Conservation (phyloP, 352 stramenopile species). For the Aphanomyces cochlioides region DNA sequence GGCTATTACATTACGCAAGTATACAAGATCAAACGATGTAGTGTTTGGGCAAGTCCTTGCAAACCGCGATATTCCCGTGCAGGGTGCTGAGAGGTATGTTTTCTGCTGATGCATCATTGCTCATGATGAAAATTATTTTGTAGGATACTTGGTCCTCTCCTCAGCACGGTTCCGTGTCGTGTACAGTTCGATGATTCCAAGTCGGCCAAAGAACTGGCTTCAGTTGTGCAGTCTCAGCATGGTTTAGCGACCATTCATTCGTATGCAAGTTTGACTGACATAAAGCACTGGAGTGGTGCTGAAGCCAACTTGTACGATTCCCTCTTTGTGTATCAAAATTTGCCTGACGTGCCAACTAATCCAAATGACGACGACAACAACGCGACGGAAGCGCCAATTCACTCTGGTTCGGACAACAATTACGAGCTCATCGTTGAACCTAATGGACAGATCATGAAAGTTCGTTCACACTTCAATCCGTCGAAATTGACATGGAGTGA, state of each 20-base stretch:
- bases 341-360: background rate
- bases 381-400: background rate
- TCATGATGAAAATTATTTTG: background rate
- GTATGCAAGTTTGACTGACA: background rate
- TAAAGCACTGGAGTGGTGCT: background rate
- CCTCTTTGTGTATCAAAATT: constrained; percentile 7
- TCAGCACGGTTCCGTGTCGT: constrained; percentile 12
- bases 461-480: background rate
- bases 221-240: no score
- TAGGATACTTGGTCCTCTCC: constrained; percentile 10
- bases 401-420: background rate
- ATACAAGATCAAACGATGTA: background rate
- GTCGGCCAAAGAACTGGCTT: background rate
- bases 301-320: constrained; percentile 2
- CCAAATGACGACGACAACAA: no score
- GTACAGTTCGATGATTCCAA: background rate
- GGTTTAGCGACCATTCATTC: background rate
- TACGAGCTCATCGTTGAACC: background rate
- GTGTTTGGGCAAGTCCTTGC: background rate
- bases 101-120: background rate
- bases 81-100: background rate
- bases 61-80: background rate
- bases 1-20: background rate
- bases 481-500: background rate
- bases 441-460: background rate